Percentiles rank a stretch among this genome's conserved stretches.
Conservation (phyloP, 345 rosid species). For the Populus alba region DNA sequence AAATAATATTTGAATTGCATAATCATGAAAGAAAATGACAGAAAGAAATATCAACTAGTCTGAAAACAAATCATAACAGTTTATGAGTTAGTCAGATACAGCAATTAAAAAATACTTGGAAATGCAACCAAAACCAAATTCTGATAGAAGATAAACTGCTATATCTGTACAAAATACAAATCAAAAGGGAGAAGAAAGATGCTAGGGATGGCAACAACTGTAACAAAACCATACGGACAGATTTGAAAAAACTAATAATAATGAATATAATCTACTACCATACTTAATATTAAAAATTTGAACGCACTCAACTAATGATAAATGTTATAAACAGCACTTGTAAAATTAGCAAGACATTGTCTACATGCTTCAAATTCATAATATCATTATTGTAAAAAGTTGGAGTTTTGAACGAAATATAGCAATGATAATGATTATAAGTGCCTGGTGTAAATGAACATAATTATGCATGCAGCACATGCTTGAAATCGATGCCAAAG, state of each 20-base stretch:
- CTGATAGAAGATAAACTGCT: no score
- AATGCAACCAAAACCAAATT: no score
- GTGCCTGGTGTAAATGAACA: no score
- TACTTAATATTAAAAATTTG: not conserved
- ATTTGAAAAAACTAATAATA: not conserved
- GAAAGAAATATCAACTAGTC: not conserved
- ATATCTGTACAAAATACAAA: not conserved
- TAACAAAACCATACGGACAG: not conserved
- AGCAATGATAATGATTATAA: no score
- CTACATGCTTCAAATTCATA: not conserved
- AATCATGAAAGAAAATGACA: not conserved
- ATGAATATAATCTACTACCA: not conserved
- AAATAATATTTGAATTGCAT: not conserved
- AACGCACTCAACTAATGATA: not conserved
- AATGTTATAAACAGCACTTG: not conserved
- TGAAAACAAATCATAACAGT: not conserved
- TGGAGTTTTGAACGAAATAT: no score
- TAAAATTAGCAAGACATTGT: no score
- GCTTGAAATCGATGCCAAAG: constrained; percentile 2
- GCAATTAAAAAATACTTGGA: no score
- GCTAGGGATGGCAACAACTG: not conserved
- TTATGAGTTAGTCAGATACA: no score
- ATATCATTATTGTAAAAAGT: not conserved
- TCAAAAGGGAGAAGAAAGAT: not conserved
- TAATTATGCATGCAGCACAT: not conserved